Percentiles rank a stretch among this genome's conserved stretches.
These are phyloP conservation scores for Boletus vermiculosoides DNA, from an alignment of 768 basidiomycete genomes.

Conservation along the genomic window DNA sequence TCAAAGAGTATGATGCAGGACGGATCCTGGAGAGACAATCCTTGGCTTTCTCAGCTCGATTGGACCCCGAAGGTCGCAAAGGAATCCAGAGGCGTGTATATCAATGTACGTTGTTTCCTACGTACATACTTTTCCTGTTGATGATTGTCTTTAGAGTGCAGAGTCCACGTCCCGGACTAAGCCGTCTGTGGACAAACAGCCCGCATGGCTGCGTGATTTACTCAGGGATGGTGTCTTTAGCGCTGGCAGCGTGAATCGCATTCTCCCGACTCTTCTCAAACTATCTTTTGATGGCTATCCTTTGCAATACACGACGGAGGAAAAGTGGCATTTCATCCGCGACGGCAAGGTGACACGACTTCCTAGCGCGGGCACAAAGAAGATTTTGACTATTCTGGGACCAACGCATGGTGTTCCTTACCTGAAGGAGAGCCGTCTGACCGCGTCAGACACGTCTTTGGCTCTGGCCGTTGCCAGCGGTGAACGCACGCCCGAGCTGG, in stretches of 20 bases:
- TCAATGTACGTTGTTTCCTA: constrained; percentile 21
- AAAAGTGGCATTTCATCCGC: constrained; percentile 66
- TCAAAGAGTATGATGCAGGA: constrained; percentile 48
- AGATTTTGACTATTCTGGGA: constrained; percentile 46
- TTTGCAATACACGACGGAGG: constrained; percentile 48
- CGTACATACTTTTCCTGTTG: not conserved
- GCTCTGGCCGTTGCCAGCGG: constrained; percentile 48
- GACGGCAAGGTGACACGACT: constrained; percentile 37
- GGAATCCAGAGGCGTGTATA: constrained; percentile 60
- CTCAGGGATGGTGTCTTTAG: constrained; percentile 41
- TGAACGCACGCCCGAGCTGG: constrained; percentile 35
- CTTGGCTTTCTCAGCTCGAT: constrained; percentile 88
- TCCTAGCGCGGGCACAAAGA: constrained; percentile 42
- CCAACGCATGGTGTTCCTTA: constrained; percentile 46
- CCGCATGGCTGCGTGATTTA: constrained; percentile 58
- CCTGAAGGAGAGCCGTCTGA: constrained; percentile 44
- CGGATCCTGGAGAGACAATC: constrained; percentile 65
- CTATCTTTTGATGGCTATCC: constrained; percentile 62
- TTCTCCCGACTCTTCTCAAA: constrained; percentile 67
- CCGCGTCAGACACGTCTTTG: constrained; percentile 41
- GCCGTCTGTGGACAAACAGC: constrained; percentile 31
- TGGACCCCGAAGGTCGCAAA: constrained; percentile 87
- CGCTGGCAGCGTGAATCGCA: constrained; percentile 39
- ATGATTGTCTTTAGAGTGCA: constrained; percentile 7
- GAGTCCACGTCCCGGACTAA: not conserved